These are phyloP conservation scores for Fusarium tupiense DNA, from an alignment of 2,329 filamentous ascomycete species.

Conservation along the genomic window DNA sequence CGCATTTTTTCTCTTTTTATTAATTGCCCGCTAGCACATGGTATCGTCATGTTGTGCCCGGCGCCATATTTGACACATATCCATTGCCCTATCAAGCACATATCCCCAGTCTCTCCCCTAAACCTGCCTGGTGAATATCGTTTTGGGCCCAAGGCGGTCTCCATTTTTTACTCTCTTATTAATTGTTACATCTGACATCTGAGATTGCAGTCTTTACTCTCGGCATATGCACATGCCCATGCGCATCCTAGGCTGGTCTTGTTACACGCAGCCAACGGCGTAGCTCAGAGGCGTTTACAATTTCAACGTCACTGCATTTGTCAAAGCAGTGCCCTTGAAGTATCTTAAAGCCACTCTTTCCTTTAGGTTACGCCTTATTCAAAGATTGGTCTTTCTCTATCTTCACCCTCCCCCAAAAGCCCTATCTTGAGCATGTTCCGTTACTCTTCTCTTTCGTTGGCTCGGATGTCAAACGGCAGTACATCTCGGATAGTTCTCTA, in stretches of 20 bases:
- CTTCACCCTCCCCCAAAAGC: slow-evolving; percentile 42
- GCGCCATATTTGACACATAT: slow-evolving; percentile 36
- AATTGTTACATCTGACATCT: slow-evolving; percentile 33
- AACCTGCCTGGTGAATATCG: slow-evolving; percentile 16
- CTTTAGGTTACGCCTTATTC: slow-evolving; percentile 27
- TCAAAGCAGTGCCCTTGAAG: slow-evolving; percentile 27
- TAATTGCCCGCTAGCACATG: slow-evolving; percentile 17
- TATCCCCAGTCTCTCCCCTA: slow-evolving; percentile 28
- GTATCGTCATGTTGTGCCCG: slow-evolving; percentile 31
- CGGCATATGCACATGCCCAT: slow-evolving; percentile 44
- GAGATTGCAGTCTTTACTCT: slow-evolving; percentile 34
- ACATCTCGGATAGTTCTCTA: slow-evolving; percentile 29
- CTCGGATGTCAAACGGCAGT: slow-evolving; percentile 30
- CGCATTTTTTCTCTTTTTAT: slow-evolving; percentile 19
- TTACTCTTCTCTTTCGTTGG: slow-evolving; percentile 40
- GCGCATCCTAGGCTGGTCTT: slow-evolving; percentile 29
- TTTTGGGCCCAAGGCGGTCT: slow-evolving; percentile 8
- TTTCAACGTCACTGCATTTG: slow-evolving; percentile 40
- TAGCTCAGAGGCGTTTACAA: slow-evolving; percentile 38
- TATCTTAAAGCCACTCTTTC: slow-evolving; percentile 40
- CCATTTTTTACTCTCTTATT: slow-evolving; percentile 28
- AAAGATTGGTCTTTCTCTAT: slow-evolving; percentile 35
- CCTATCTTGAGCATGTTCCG: slow-evolving; percentile 30
- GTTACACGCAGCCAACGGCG: slow-evolving; percentile 39
- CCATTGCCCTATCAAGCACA: slow-evolving; percentile 36